Percentiles rank a stretch among this genome's conserved stretches.
Evolutionary conservation across 2,329 filamentous ascomycete genomes (phyloP).

Genomic region (Cryphonectria parasitica): DNA sequence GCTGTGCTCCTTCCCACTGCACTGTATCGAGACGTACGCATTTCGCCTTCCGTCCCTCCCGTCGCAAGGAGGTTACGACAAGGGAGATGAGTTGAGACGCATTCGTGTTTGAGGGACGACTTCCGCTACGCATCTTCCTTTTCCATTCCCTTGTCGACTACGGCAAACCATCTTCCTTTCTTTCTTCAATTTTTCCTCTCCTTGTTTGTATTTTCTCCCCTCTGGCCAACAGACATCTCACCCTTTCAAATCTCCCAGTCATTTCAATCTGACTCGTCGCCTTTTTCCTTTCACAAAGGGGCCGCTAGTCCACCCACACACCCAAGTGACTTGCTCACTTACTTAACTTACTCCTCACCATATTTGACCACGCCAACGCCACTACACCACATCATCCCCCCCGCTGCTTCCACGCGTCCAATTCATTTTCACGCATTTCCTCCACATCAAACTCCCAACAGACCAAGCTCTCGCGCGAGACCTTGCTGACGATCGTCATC

Average conservation of each 20-base stretch:
- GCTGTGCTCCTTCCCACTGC: neutral
- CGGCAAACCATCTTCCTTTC: neutral
- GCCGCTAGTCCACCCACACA: neutral
- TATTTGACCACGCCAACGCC: neutral
- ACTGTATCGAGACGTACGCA: neutral
- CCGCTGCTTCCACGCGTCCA: neutral
- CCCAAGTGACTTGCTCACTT: neutral
- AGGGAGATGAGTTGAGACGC: slow-evolving; percentile 18
- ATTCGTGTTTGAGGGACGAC: slow-evolving; percentile 12
- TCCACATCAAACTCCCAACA: neutral
- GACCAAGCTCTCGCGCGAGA: neutral
- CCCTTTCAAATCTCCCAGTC: neutral
- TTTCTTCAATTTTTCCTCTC: neutral
- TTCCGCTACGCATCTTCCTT: neutral
- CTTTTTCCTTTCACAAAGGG: neutral
- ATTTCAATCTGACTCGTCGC: neutral
- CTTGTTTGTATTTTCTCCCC: neutral
- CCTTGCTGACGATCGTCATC: slow-evolving; percentile 1
- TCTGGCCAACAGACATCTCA: neutral
- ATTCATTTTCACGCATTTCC: neutral
- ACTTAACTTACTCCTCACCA: neutral
- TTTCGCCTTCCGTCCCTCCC: slow-evolving; percentile 1
- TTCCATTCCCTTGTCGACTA: neutral
- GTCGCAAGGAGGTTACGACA: neutral
- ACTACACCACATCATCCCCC: neutral